Base-by-base conservation (phyloP, 371 early-diverging fungal species). In the Mucor saturninus region DNA sequence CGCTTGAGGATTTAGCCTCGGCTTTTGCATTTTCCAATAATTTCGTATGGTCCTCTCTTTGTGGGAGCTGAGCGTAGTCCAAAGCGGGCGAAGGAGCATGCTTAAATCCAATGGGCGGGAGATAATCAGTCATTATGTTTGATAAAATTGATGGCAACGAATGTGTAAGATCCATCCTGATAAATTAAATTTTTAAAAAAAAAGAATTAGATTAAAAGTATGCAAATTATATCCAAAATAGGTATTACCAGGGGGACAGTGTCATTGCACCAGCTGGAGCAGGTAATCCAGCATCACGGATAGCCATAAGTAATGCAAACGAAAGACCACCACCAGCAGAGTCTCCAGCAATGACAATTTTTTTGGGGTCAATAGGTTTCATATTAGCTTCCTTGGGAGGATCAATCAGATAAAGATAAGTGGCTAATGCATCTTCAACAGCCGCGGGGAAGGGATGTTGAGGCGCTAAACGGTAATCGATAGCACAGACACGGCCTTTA, bases 401-500 rank as follows among this genome's bases (percentile, higher is more conserved):
- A 28, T 85, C 77, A 35, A 89, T 73, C 38, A 97, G 72, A 56
- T 86, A 83, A 42, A 84, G 55, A 64, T 93, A 95, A 0, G 92
- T 87, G 26, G 89, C 80, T 30, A 91, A 76, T 39, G 86, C 89
- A 76, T 95, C 95, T 53, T 90, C 88, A 7, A 96, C 75, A 9
- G 91, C 91, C 29, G 86, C 80, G 2, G 97, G 97, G 64, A 94
- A 95, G 10, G 93, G 88, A 56, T 85, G 69, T 39, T 93, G 89
- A 0, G 97, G 97, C 0, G 93, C 91, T 31, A 93, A 71, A 15
- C 95, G 81, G 73, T 95, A 95, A 64, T 91, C 84, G 49, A 92
- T 75, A 0, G 87, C 73, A 65, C 77, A 73, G 13, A 73, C 65
- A 15, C 77, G 58, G 6, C 77, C 64, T 54, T 64, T 62, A 2